Percentiles rank a stretch among this genome's conserved stretches.
phyloP scores from a whole-genome alignment of 495 filamentous ascomycete genomes.

The Polyplosphaeria fusca region DNA sequence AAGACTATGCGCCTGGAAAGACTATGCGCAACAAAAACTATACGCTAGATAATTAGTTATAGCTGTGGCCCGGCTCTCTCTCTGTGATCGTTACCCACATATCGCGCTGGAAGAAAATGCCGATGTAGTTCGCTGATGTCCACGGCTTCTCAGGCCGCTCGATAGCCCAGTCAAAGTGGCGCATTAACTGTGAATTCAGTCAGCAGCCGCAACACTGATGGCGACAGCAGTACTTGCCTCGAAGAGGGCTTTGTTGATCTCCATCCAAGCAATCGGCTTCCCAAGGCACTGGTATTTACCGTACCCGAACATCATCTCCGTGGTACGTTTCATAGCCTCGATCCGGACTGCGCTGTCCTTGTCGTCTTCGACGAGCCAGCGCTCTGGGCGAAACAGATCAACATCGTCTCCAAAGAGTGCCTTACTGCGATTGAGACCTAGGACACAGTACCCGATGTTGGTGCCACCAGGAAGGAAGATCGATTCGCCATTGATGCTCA shows the following conservation, averaged over 20 bases:
- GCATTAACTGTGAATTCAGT: constrained; percentile 45
- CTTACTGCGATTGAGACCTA: constrained; percentile 24
- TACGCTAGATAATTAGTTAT: neutral
- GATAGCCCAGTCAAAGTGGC: constrained; percentile 51
- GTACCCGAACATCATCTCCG: constrained; percentile 39
- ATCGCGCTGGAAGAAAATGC: constrained; percentile 15
- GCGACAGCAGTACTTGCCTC: constrained; percentile 44
- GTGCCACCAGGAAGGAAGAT: constrained; percentile 53
- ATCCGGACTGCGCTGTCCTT: neutral
- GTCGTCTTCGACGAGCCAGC: constrained; percentile 33
- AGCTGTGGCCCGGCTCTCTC: neutral
- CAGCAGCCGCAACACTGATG: neutral
- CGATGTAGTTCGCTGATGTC: constrained; percentile 8
- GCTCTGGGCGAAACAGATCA: constrained; percentile 35
- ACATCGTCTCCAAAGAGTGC: constrained; percentile 35
- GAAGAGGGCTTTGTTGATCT: constrained; percentile 55
- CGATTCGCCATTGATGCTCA: constrained; percentile 30
- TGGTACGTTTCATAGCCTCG: constrained; percentile 15
- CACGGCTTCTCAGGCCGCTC: constrained; percentile 48
- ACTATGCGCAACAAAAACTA: too few relatives aligned
- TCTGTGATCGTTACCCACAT: constrained; percentile 22
- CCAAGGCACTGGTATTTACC: constrained; percentile 45
- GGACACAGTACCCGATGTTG: constrained; percentile 46
- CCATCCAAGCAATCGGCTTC: constrained; percentile 40
- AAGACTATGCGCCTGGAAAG: too few relatives aligned